These are phyloP conservation scores for Aspergillus pseudotamarii DNA, from an alignment of 2,329 filamentous ascomycete genomes.

Conservation along the genomic window DNA sequence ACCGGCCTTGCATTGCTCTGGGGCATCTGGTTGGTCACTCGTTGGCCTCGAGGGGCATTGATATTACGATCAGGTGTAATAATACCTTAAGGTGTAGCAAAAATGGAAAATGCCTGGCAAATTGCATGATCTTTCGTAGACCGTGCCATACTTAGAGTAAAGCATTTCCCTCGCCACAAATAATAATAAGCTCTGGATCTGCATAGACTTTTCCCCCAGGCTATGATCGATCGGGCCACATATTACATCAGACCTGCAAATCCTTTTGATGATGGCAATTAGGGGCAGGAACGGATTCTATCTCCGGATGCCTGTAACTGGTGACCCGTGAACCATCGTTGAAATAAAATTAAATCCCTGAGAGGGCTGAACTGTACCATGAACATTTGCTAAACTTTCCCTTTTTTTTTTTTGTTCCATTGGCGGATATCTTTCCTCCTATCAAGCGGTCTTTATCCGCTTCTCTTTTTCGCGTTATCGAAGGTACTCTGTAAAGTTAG, in stretches of 20 bases:
- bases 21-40: not conserved
- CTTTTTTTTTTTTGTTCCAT: not conserved
- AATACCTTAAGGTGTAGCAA: not conserved
- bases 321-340: not conserved
- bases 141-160: too few species aligned
- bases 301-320: not conserved
- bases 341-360: not conserved
- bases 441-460: not conserved
- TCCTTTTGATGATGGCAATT: not conserved
- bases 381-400: not conserved
- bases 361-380: not conserved
- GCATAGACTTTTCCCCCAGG: not conserved
- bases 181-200: not conserved
- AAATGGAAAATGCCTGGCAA: not conserved
- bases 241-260: not conserved
- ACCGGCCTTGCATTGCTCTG: not conserved
- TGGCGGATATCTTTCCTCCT: not conserved
- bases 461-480: not conserved
- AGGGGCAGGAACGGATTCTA: not conserved
- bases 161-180: not conserved
- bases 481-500: too few species aligned
- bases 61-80: not conserved
- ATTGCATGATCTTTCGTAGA: not conserved
- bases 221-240: too few species aligned
- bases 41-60: not conserved